A percentile compares a stretch with the other conserved stretches of the same genome.
phyloP scores from a whole-genome alignment of 768 basidiomycete genomes.

The Psilocybe tampanensis region DNA sequence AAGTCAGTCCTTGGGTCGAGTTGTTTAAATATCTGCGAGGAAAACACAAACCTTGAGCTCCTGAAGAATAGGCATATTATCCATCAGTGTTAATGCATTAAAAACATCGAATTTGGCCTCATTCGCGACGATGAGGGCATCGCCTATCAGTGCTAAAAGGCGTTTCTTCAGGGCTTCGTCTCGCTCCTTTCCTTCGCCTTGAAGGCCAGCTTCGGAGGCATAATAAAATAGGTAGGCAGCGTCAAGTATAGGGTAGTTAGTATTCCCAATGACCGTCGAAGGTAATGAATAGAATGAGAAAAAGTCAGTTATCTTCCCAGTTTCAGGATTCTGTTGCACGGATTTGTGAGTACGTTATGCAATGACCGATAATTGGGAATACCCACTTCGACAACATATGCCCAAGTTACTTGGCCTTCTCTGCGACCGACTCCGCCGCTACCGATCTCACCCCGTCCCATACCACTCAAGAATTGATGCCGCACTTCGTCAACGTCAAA shows the following conservation, averaged over 20 bases:
- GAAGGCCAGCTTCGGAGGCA: conserved; percentile 76
- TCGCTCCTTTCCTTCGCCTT: conserved; percentile 51
- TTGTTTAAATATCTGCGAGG: no score
- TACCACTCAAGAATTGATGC: conserved; percentile 89
- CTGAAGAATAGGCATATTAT: conserved; percentile 80
- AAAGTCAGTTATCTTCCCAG: conserved; percentile 88
- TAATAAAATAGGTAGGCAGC: conserved; percentile 98
- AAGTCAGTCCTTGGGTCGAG: background rate
- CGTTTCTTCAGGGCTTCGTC: conserved; percentile 67
- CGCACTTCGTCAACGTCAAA: conserved; percentile 76
- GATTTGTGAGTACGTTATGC: background rate
- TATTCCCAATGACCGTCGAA: conserved; percentile 83
- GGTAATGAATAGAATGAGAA: conserved; percentile 98
- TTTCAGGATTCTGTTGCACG: conserved; percentile 67
- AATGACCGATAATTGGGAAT: background rate
- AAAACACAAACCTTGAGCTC: conserved; percentile 71
- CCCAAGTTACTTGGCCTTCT: conserved; percentile 89
- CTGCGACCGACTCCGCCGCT: conserved; percentile 56
- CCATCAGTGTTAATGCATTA: conserved; percentile 94
- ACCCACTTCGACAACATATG: conserved; percentile 91
- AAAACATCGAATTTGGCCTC: conserved; percentile 93
- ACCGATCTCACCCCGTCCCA: conserved; percentile 57
- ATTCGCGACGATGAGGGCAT: conserved; percentile 81
- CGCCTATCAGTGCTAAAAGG: conserved; percentile 70
- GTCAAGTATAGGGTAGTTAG: conserved; percentile 75